These are phyloP conservation scores for Apiospora pterosperma DNA, from an alignment of 2,329 filamentous ascomycete species.

Conservation along the genomic window DNA sequence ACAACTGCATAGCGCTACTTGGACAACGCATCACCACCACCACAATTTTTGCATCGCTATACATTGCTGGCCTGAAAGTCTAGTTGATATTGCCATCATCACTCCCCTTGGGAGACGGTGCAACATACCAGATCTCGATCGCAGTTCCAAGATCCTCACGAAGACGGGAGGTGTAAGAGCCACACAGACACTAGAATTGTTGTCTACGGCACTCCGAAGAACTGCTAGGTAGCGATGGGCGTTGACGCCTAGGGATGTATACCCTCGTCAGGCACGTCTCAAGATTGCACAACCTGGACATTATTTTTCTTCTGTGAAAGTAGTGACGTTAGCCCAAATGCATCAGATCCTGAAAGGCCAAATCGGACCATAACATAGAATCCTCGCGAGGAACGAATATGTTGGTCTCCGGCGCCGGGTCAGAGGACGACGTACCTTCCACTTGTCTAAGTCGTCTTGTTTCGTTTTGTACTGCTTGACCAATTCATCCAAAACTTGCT, in stretches of 20 bases:
- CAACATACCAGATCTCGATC: slow-evolving; percentile 21
- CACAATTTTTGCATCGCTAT: background rate
- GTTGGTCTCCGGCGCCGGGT: slow-evolving; percentile 5
- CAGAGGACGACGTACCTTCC: slow-evolving; percentile 68
- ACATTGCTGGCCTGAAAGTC: background rate
- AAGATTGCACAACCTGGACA: slow-evolving; percentile 71
- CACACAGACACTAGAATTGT: background rate
- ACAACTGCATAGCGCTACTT: slow-evolving; percentile 23
- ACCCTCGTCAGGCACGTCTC: background rate
- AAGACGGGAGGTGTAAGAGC: background rate
- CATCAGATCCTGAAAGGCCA: slow-evolving; percentile 3
- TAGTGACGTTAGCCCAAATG: slow-evolving; percentile 14
- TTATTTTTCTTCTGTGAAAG: slow-evolving; percentile 78
- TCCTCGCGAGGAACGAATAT: slow-evolving; percentile 10
- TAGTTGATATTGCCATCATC: slow-evolving; percentile 14
- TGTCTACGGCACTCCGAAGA: background rate
- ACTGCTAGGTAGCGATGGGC: background rate
- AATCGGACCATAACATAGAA: background rate
- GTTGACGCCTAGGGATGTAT: background rate
- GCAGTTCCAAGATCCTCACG: slow-evolving; percentile 5
- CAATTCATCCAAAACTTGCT: slow-evolving; percentile 89
- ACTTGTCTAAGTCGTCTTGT: slow-evolving; percentile 93
- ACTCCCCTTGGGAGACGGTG: slow-evolving; percentile 13
- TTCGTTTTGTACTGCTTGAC: slow-evolving; percentile 95
- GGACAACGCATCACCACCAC: slow-evolving; percentile 47